phyloP scores from a whole-genome alignment of 2,329 filamentous ascomycete genomes.

The Emergomyces pasteurianus region DNA sequence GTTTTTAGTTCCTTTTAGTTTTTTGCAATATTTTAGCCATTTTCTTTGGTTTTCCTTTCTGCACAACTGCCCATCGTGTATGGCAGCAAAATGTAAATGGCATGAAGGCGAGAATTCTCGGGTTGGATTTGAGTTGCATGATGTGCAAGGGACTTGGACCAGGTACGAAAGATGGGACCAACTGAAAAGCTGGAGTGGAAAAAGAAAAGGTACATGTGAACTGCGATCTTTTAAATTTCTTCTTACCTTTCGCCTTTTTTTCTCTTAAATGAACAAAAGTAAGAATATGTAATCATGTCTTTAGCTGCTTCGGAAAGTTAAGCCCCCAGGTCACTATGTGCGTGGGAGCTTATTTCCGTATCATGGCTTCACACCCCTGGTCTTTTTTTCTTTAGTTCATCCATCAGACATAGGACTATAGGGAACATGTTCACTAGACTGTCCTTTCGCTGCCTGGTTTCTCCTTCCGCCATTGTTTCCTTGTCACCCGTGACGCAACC shows the following conservation, averaged over 20 bases:
- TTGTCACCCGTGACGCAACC: not conserved
- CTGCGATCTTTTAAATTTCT: not conserved
- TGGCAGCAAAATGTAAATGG: not conserved
- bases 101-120: not conserved
- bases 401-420: not conserved
- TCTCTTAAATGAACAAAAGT: not conserved
- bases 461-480: not conserved
- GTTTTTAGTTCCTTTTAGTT: not conserved
- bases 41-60: not conserved
- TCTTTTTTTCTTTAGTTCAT: not conserved
- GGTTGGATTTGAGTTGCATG: not conserved
- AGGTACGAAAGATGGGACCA: not conserved
- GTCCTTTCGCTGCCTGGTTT: not conserved
- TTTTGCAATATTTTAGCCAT: not conserved
- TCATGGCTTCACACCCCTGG: not conserved
- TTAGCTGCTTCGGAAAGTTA: not conserved
- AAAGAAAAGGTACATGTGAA: not conserved
- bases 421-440: not conserved
- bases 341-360: not conserved
- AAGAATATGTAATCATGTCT: not conserved
- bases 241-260: no score
- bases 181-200: not conserved
- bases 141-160: constrained; percentile 1
- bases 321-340: not conserved
- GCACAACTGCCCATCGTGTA: constrained; percentile 3